Evolutionary conservation across 2,329 filamentous ascomycete genomes (phyloP).

Genomic region (Pseudogymnoascus sp.): DNA sequence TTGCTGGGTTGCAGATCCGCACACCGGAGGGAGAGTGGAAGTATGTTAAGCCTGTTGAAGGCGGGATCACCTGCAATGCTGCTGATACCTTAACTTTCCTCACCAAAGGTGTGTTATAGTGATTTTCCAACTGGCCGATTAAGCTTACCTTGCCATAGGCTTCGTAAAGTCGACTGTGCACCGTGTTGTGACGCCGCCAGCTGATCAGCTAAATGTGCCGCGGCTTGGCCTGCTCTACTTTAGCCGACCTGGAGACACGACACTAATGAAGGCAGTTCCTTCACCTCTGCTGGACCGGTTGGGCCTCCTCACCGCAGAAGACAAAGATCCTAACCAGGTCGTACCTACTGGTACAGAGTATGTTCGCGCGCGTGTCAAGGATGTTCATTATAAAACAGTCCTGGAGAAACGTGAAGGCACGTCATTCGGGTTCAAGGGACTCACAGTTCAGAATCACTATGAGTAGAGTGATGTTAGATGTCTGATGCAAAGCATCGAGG

Average conservation of each 20-base stretch:
- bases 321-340: conserved; percentile 31
- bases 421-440: conserved; percentile 36
- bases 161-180: conserved; percentile 40
- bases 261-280: conserved; percentile 30
- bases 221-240: conserved; percentile 41
- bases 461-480: conserved; percentile 10
- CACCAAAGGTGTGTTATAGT: conserved; percentile 29
- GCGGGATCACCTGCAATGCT: conserved; percentile 46
- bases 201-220: conserved; percentile 38
- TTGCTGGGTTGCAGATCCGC: conserved; percentile 49
- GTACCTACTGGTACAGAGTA: conserved; percentile 38
- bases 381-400: conserved; percentile 39
- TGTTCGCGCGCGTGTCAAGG: conserved; percentile 38
- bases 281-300: conserved; percentile 32
- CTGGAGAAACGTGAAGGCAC: conserved; percentile 38
- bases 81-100: conserved; percentile 43
- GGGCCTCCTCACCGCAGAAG: conserved; percentile 33
- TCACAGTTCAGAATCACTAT: conserved; percentile 34
- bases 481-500: not conserved
- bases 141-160: conserved; percentile 25
- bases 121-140: not conserved
- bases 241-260: conserved; percentile 29
- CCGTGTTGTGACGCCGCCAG: conserved; percentile 36
- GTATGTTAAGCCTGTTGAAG: conserved; percentile 40
- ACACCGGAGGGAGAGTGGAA: conserved; percentile 38